Base-by-base conservation (phyloP, 2,329 filamentous ascomycete species). In the Tolypocladium inflatum region DNA sequence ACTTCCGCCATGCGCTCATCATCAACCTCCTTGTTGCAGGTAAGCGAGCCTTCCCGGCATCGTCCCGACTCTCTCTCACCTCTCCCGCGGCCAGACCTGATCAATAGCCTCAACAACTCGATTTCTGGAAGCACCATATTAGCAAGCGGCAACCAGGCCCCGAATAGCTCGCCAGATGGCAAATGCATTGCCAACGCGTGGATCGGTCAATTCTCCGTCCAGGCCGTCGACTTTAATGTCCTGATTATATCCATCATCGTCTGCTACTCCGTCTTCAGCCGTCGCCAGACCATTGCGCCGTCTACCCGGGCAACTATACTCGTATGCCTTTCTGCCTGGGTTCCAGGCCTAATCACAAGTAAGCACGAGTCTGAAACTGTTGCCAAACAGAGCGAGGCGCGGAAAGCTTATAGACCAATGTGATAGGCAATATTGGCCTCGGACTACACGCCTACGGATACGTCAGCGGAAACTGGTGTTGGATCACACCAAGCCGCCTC, bases 401-500 rank as follows among this genome's bases (percentile, higher is more conserved):
- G 23, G 4, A 48, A 30, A 1, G 21, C n/a, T 23, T 4, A 37
- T 4, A 4, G n/a, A 41, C 21, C 19, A 42, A 17, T 15, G 37
- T 39, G 6, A 5, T 50, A 60, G 56, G 55, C 53, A 59, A 48
- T 39, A 38, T 59, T 9, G 61, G 37, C 15, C 57, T 61, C 17
- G 60, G 48, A 2, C 38, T 57, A 1, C 56, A 65, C 64, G 19
- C 68, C 65, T 38, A 65, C 70, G 30, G 67, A 53, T n/a, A 63
- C 70, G 61, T 77, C 2, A 74, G 71, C 35, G 74, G 74, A 0
- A 76, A 77, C 61, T 77, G 74, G 75, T 77, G 75, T 65, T 77
- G 75, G 75, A 76, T 77, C 58, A 60, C 66, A 30, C 58, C 65
- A n/a, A 60, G 69, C 8, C 63, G 66, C 35, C 61, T 66, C 21